Percentiles rank a stretch among this genome's conserved stretches.
Evolutionary conservation across 768 basidiomycete genomes (phyloP).

Genomic region (Suillus fuscotomentosus): DNA sequence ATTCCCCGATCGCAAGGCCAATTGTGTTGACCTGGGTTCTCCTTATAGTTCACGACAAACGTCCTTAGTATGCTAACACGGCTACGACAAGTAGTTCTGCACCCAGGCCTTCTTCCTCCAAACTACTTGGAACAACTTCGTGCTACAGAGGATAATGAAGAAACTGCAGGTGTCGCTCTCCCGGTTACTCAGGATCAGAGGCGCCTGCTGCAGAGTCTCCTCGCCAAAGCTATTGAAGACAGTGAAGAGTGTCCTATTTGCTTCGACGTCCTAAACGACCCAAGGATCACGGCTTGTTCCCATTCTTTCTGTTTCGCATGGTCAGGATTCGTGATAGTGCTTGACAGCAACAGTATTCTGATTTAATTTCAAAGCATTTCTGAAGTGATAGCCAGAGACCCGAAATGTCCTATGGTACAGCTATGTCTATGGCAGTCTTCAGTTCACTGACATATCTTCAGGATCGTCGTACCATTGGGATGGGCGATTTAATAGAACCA

Average conservation of each 20-base stretch:
- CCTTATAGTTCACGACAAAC: slow-evolving; percentile 57
- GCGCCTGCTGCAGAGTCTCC: slow-evolving; percentile 50
- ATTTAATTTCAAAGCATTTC: slow-evolving; percentile 48
- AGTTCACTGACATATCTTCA: slow-evolving; percentile 25
- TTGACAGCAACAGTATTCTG: not conserved
- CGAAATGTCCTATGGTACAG: slow-evolving; percentile 79
- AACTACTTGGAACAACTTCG: slow-evolving; percentile 69
- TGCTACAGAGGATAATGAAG: slow-evolving; percentile 25
- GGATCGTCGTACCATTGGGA: slow-evolving; percentile 67
- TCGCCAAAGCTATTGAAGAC: slow-evolving; percentile 73
- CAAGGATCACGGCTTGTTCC: slow-evolving; percentile 71
- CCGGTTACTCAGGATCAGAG: slow-evolving; percentile 54
- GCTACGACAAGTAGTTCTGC: slow-evolving; percentile 77
- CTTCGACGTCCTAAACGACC: slow-evolving; percentile 55
- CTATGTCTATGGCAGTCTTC: not conserved
- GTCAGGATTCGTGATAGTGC: slow-evolving; percentile 34
- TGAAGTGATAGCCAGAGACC: slow-evolving; percentile 66
- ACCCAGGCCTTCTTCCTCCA: slow-evolving; percentile 71
- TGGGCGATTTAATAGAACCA: slow-evolving; percentile 60
- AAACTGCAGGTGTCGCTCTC: slow-evolving; percentile 22
- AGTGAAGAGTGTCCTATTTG: slow-evolving; percentile 84
- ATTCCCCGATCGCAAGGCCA: not conserved
- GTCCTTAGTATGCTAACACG: slow-evolving; percentile 84
- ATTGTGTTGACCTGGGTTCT: slow-evolving; percentile 8
- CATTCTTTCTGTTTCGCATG: slow-evolving; percentile 75